Base-by-base conservation (phyloP, 352 stramenopile species). In the Globisporangium radiosum region DNA sequence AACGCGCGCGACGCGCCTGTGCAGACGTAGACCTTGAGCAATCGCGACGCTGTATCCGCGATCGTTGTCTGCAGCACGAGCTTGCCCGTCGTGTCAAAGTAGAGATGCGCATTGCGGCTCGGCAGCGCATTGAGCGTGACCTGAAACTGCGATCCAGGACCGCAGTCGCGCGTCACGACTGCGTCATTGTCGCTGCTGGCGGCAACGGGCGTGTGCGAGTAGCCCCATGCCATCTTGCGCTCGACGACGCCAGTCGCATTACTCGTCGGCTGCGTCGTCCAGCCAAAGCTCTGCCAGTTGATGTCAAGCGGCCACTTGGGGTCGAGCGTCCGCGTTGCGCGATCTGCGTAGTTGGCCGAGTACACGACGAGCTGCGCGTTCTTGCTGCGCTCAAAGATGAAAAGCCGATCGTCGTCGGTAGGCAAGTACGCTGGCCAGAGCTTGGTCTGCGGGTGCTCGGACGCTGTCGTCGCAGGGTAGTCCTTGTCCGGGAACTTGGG, bases 201-300 rank as follows among this genome's bases (percentile, higher is more conserved):
- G 17, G 50, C 55, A 10, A 69, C 37, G 9, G 65, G 38, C 50
- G 86, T 89, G 69, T 89, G 78, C 14, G 64, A 68, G 59, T 88
- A 91, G 0, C 79, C 81, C 81, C 81, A 91, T 0, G 81, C 81
- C 54, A 91, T 63, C 63, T 64, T 71, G 52, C 81, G 77, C 58
- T 91, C 81, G 48, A 89, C 52, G 64, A 87, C 77, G 47, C 81
- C 81, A 8, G 77, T 89, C 14, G 61, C 52, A 51, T 91, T 91
- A 55, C 60, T 87, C 47, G 73, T 87, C 11, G 79, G 81, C 58
- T 85, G 68, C 17, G 57, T 57, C 5, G 81, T 91, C 81, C 81
- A 91, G 43, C 81, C 81, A 58, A 87, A 91, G 63, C 79, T 90
- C 67, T 88, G 78, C 81, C 81, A 91, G 56, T 87, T 88, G 69